Conservation (phyloP, 2,329 filamentous ascomycete species). For the Clonostachys sp. region DNA sequence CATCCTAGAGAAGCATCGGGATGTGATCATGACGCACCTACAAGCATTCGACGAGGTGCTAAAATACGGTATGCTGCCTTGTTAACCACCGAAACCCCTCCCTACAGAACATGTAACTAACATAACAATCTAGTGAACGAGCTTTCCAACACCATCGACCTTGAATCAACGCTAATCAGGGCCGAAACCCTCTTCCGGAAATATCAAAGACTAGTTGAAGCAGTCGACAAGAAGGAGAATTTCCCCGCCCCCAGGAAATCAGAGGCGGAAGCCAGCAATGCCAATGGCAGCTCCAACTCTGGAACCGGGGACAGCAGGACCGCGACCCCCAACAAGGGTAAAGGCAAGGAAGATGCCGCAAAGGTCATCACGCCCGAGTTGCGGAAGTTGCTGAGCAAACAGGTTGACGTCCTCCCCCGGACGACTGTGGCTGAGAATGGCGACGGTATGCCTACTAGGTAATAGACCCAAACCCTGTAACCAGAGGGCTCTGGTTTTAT, state of each 20-base stretch:
- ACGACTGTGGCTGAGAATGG: conserved; percentile 25
- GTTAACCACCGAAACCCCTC: background rate
- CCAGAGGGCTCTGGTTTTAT: background rate
- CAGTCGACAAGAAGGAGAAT: conserved; percentile 85
- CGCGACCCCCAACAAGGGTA: conserved; percentile 9
- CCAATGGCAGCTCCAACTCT: conserved; percentile 2
- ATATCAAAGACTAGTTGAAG: conserved; percentile 85
- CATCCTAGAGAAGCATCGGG: conserved; percentile 92
- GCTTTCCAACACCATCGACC: conserved; percentile 86
- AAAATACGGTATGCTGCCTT: conserved; percentile 70
- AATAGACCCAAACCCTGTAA: background rate
- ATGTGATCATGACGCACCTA: conserved; percentile 92
- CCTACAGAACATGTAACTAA: conserved; percentile 7
- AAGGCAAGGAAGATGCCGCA: conserved; percentile 27
- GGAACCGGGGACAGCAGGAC: conserved; percentile 7
- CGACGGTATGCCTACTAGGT: conserved; percentile 26
- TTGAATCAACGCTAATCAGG: conserved; percentile 78
- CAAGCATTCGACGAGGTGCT: conserved; percentile 94
- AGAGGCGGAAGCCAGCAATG: background rate
- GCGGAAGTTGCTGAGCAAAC: conserved; percentile 44
- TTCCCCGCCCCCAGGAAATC: conserved; percentile 56
- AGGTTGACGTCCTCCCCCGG: conserved; percentile 37
- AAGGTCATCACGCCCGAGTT: conserved; percentile 52
- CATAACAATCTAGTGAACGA: conserved; percentile 69
- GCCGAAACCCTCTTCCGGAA: conserved; percentile 85